A percentile compares a stretch with the other conserved stretches of the same genome.
Conservation (phyloP, 139 green algal genomes). For the Ostreobium quekettii region DNA sequence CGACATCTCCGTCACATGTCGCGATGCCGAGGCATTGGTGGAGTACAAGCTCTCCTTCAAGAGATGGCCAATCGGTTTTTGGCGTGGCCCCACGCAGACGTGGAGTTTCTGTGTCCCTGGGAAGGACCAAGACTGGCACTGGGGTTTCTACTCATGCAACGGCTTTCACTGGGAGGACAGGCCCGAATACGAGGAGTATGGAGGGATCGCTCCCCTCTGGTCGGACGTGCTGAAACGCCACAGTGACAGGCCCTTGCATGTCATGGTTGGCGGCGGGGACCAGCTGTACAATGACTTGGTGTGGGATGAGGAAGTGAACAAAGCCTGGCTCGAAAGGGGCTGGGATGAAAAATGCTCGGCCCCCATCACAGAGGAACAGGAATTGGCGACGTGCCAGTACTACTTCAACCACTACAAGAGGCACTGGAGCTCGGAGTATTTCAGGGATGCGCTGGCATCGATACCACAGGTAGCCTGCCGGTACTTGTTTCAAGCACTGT, state of each 20-base stretch:
- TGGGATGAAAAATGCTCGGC: too few species aligned
- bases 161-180: slow-evolving; percentile 30
- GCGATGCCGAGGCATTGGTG: too few species aligned
- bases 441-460: slow-evolving; percentile 23
- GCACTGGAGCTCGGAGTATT: slow-evolving; percentile 26
- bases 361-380: too few species aligned
- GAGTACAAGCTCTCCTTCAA: too few species aligned
- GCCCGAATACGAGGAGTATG: background rate
- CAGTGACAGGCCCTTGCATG: slow-evolving; percentile 5
- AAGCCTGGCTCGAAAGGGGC: too few species aligned
- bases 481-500: background rate
- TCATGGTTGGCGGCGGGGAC: slow-evolving; percentile 28
- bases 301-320: slow-evolving; percentile 23
- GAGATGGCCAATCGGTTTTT: too few species aligned
- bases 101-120: slow-evolving; percentile 25
- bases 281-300: slow-evolving; percentile 44
- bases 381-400: too few species aligned
- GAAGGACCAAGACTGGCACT: slow-evolving; percentile 27
- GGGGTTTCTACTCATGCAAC: slow-evolving; percentile 37
- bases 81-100: too few species aligned
- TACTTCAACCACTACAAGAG: slow-evolving; percentile 27
- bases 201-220: slow-evolving; percentile 31
- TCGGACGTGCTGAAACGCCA: slow-evolving; percentile 24
- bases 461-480: slow-evolving; percentile 23
- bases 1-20: too few species aligned